Evolutionary conservation across 495 filamentous ascomycete species (phyloP).

Genomic region (Zalerion maritima): DNA sequence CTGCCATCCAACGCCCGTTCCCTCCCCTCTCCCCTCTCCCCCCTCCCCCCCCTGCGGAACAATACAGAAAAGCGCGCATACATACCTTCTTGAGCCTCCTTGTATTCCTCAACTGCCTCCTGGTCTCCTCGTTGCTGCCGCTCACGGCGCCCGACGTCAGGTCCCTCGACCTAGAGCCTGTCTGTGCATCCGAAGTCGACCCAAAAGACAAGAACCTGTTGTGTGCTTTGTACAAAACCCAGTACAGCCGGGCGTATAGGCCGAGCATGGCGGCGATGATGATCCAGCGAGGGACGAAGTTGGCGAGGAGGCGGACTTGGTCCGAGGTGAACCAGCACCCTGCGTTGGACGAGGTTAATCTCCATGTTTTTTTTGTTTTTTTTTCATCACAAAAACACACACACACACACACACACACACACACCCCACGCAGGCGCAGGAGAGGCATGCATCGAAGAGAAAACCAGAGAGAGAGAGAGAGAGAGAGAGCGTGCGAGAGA

Average conservation of each 20-base stretch:
- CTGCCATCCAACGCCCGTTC: too few relatives aligned
- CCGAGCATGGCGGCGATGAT: conserved; percentile 25
- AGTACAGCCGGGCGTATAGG: conserved; percentile 26
- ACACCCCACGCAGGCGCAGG: too few relatives aligned
- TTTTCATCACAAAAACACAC: too few relatives aligned
- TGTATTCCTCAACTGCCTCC: conserved; percentile 3
- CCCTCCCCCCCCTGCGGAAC: too few relatives aligned
- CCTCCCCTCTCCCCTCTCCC: too few relatives aligned
- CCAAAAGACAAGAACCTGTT: conserved; percentile 21
- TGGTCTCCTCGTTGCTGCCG: too few relatives aligned
- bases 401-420: too few relatives aligned
- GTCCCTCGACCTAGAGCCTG: too few relatives aligned
- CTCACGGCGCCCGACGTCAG: too few relatives aligned
- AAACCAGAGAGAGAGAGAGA: too few relatives aligned
- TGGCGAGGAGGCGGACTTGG: conserved; percentile 22
- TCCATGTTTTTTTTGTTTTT: too few relatives aligned
- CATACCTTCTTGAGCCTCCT: conserved; percentile 18
- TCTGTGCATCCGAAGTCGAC: conserved; percentile 7
- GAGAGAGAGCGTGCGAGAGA: not conserved
- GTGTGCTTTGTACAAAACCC: conserved; percentile 26
- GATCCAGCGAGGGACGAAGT: conserved; percentile 26
- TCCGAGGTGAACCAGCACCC: conserved; percentile 33
- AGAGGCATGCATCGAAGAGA: too few relatives aligned
- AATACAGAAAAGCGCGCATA: not conserved
- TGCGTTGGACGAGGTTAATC: not conserved